Conservation (phyloP, 768 basidiomycete species). For the Filobasidium floriforme region DNA sequence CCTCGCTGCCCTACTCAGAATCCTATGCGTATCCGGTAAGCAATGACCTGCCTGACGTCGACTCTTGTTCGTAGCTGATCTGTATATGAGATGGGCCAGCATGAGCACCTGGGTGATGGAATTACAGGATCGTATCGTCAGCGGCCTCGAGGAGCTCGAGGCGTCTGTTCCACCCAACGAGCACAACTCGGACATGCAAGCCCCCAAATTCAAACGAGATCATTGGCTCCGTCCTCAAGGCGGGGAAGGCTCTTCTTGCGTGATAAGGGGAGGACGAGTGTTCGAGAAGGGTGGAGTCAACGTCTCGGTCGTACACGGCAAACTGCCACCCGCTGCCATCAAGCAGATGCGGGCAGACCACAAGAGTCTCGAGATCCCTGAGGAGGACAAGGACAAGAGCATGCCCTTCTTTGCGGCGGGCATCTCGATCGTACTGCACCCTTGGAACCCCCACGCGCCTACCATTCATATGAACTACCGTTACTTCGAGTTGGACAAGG, state of each 20-base stretch:
- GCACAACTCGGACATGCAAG: conserved; percentile 18
- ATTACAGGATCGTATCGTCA: conserved; percentile 74
- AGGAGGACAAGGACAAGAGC: conserved; percentile 49
- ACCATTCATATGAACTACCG: conserved; percentile 95
- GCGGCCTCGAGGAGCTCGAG: conserved; percentile 70
- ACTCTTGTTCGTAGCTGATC: background rate
- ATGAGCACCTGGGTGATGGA: conserved; percentile 66
- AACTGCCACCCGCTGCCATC: conserved; percentile 78
- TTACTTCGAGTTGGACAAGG: conserved; percentile 77
- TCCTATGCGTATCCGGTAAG: conserved; percentile 60
- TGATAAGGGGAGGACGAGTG: conserved; percentile 56
- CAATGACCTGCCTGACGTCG: background rate
- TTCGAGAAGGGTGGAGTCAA: conserved; percentile 97
- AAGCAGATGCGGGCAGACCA: conserved; percentile 95
- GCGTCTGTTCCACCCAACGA: conserved; percentile 52
- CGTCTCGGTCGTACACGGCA: conserved; percentile 81
- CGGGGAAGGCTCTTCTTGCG: conserved; percentile 72
- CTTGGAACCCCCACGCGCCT: conserved; percentile 83
- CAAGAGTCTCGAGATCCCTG: conserved; percentile 46
- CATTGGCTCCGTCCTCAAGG: conserved; percentile 53
- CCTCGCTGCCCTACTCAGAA: conserved; percentile 26
- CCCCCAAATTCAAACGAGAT: conserved; percentile 64
- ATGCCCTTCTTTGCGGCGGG: conserved; percentile 92
- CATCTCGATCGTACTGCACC: conserved; percentile 86
- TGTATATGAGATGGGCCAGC: background rate